These are phyloP conservation scores for Magnusiomyces tetraspermus DNA, from an alignment of 1,139 yeast species.

Conservation along the genomic window DNA sequence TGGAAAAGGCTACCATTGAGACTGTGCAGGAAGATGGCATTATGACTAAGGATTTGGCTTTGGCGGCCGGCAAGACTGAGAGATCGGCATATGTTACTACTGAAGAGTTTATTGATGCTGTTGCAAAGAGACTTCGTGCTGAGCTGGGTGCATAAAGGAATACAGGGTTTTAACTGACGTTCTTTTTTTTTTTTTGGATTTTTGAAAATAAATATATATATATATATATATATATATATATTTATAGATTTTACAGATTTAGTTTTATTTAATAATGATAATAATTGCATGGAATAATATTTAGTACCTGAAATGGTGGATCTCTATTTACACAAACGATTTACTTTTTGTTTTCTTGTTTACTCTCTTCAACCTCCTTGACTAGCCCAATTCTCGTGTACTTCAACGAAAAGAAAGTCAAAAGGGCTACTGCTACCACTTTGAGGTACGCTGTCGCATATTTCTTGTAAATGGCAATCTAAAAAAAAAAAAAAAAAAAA, in stretches of 20 bases:
- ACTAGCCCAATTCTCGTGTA: conserved; percentile 13
- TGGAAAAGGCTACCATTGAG: conserved; percentile 77
- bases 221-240: too few species aligned
- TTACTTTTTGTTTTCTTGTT: too few species aligned
- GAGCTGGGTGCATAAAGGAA: conserved; percentile 18
- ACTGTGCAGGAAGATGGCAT: conserved; percentile 77
- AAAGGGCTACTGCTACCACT: conserved; percentile 10
- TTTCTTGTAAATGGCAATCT: conserved; percentile 13
- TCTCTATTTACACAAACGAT: too few species aligned
- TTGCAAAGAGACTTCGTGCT: conserved; percentile 42
- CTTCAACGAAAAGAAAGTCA: conserved; percentile 10
- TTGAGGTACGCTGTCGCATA: conserved; percentile 12
- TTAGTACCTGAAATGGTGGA: background rate
- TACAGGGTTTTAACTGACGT: too few species aligned
- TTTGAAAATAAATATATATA: too few species aligned
- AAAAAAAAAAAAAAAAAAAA: background rate
- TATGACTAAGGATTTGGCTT: conserved; percentile 94
- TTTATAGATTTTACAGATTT: too few species aligned
- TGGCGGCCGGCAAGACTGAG: conserved; percentile 77
- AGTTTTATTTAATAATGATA: too few species aligned
- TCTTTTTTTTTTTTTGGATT: too few species aligned
- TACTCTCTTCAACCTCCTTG: conserved; percentile 5
- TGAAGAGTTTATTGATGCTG: conserved; percentile 83
- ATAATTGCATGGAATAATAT: too few species aligned
- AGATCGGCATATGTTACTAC: conserved; percentile 76